These are phyloP conservation scores for Orbilia brochopaga DNA, from an alignment of 2,329 filamentous ascomycete species.

Conservation along the genomic window DNA sequence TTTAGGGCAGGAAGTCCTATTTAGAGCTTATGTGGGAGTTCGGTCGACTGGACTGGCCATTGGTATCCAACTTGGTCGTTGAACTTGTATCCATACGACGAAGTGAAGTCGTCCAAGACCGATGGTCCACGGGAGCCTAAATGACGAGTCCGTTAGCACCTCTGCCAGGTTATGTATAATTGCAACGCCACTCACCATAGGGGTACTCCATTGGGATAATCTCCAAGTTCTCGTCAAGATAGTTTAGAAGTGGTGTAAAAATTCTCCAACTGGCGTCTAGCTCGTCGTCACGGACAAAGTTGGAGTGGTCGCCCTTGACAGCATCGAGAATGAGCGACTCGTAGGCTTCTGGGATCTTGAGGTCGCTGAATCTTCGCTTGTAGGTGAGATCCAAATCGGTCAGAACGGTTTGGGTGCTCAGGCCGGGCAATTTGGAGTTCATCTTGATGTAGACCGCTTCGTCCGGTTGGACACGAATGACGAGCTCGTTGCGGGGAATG, in stretches of 20 bases:
- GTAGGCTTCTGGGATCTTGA: slow-evolving; percentile 99
- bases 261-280: slow-evolving; percentile 98
- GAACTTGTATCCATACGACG: slow-evolving; percentile 98
- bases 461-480: slow-evolving; percentile 98
- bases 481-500: slow-evolving; percentile 97
- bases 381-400: slow-evolving; percentile 98
- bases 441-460: slow-evolving; percentile 99
- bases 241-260: slow-evolving; percentile 95
- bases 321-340: slow-evolving; percentile 97
- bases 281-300: slow-evolving; percentile 97
- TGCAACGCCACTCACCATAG: slow-evolving; percentile 72
- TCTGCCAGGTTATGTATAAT: background rate
- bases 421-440: slow-evolving; percentile 98
- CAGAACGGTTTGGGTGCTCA: slow-evolving; percentile 99
- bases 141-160: slow-evolving; percentile 23
- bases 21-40: slow-evolving; percentile 77
- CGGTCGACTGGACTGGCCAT: slow-evolving; percentile 80
- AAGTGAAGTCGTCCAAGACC: slow-evolving; percentile 96
- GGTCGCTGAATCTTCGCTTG: slow-evolving; percentile 94
- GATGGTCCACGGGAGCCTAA: slow-evolving; percentile 93
- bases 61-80: slow-evolving; percentile 94
- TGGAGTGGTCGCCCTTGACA: slow-evolving; percentile 98
- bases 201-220: slow-evolving; percentile 99
- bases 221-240: slow-evolving; percentile 98
- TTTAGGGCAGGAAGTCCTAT: background rate